phyloP scores from a whole-genome alignment of 441 rosid genomes.

The Corymbia citriodora region DNA sequence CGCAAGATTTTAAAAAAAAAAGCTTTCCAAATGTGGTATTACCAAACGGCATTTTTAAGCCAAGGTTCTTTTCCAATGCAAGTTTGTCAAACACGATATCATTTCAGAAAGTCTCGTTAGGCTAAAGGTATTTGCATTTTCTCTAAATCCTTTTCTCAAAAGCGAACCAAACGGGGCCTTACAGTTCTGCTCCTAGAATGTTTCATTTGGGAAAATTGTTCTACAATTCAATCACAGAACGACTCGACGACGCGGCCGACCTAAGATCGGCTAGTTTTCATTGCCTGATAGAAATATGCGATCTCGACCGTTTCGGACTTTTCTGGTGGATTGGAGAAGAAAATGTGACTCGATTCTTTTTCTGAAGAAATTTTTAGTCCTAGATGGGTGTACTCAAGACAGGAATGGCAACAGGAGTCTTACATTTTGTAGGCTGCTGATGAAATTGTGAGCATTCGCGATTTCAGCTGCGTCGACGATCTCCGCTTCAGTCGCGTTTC shows the following conservation, averaged over 20 bases:
- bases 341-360: background rate
- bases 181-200: background rate
- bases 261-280: background rate
- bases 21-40: too few relatives aligned
- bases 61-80: too few relatives aligned
- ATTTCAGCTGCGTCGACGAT: conserved; percentile 38
- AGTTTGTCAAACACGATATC: too few relatives aligned
- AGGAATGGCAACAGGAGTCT: background rate
- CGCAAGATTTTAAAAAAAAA: too few relatives aligned
- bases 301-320: background rate
- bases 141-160: too few relatives aligned
- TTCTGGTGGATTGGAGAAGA: background rate
- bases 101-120: too few relatives aligned
- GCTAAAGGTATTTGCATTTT: too few relatives aligned
- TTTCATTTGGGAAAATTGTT: background rate
- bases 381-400: background rate
- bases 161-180: too few relatives aligned
- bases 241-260: background rate
- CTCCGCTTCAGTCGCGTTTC: conserved; percentile 39
- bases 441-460: conserved; percentile 2
- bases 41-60: too few relatives aligned
- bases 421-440: conserved; percentile 6
- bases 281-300: too few relatives aligned
- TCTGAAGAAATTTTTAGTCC: background rate
- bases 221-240: too few relatives aligned